phyloP scores from a whole-genome alignment of 345 rosid species.

The Bruguiera gymnorhiza region DNA sequence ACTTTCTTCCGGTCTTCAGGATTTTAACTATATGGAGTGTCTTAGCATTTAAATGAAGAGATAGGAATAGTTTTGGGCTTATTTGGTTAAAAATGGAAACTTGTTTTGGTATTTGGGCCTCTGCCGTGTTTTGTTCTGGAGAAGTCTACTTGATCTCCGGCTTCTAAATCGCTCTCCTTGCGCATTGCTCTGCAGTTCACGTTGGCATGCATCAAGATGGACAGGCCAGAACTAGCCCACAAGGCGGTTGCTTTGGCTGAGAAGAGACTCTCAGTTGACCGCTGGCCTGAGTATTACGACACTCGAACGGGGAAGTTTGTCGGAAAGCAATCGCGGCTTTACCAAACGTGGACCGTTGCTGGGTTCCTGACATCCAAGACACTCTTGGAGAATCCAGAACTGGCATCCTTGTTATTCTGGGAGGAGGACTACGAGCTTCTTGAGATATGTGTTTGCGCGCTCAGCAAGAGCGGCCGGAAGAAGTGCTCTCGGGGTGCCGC shows the following conservation, averaged over 20 bases:
- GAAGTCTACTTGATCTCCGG: not conserved
- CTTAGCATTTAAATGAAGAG: not conserved
- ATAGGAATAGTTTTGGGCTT: not conserved
- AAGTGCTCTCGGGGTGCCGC: constrained; percentile 94
- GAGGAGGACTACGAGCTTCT: constrained; percentile 95
- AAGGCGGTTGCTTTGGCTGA: constrained; percentile 80
- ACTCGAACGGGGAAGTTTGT: constrained; percentile 81
- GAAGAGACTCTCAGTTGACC: constrained; percentile 65
- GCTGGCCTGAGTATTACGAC: constrained; percentile 95
- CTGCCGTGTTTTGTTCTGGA: not conserved
- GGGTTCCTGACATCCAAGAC: constrained; percentile 82
- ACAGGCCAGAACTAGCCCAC: constrained; percentile 64
- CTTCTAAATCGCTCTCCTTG: not conserved
- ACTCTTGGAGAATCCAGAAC: constrained; percentile 72
- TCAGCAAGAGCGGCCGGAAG: constrained; percentile 69
- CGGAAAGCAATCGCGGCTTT: constrained; percentile 84
- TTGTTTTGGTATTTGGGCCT: not conserved
- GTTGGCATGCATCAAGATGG: constrained; percentile 96
- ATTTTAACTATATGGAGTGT: no score
- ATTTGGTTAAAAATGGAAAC: not conserved
- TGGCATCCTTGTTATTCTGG: constrained; percentile 77
- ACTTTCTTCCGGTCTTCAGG: no score
- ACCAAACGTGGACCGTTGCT: constrained; percentile 92
- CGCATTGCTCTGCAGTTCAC: constrained; percentile 58
- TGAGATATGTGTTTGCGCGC: constrained; percentile 83